Conservation (phyloP, 108 stramenopile genomes). For the Cyclotella cryptica region DNA sequence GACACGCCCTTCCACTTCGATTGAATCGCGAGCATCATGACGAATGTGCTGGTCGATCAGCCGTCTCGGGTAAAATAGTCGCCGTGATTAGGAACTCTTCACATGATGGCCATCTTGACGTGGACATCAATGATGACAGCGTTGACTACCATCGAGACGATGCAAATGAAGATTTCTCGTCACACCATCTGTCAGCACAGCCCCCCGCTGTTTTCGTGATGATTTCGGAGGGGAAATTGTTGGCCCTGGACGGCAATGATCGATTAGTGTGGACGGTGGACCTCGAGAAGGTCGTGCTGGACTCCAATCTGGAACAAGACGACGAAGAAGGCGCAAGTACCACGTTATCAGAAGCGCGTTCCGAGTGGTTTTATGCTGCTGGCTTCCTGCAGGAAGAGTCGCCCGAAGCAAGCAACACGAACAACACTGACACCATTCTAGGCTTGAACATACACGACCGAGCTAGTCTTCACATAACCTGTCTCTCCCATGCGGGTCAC, state of each 20-base stretch:
- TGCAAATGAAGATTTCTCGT: neutral
- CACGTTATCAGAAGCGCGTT: conserved; percentile 3
- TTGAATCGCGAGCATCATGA: neutral
- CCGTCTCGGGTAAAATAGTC: neutral
- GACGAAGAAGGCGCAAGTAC: conserved; percentile 16
- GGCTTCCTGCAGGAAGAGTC: conserved; percentile 47
- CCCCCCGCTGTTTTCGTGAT: conserved; percentile 45
- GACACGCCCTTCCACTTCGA: neutral
- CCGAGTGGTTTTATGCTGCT: conserved; percentile 51
- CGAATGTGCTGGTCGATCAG: no score
- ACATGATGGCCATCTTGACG: neutral
- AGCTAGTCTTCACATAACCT: conserved; percentile 42
- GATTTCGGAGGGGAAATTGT: conserved; percentile 40
- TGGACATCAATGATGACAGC: neutral
- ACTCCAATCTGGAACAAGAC: conserved; percentile 37
- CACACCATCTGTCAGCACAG: conserved; percentile 7
- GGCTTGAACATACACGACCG: conserved; percentile 36
- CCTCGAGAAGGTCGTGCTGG: conserved; percentile 45
- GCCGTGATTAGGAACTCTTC: neutral
- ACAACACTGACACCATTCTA: conserved; percentile 17
- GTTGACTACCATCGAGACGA: neutral
- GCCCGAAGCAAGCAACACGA: conserved; percentile 15
- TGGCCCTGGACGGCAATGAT: conserved; percentile 38
- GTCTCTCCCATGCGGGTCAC: conserved; percentile 48
- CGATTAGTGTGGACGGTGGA: conserved; percentile 44